Evolutionary conservation across 169 alveolate genomes (phyloP).

Genomic region (Cryptosporidium sp.): DNA sequence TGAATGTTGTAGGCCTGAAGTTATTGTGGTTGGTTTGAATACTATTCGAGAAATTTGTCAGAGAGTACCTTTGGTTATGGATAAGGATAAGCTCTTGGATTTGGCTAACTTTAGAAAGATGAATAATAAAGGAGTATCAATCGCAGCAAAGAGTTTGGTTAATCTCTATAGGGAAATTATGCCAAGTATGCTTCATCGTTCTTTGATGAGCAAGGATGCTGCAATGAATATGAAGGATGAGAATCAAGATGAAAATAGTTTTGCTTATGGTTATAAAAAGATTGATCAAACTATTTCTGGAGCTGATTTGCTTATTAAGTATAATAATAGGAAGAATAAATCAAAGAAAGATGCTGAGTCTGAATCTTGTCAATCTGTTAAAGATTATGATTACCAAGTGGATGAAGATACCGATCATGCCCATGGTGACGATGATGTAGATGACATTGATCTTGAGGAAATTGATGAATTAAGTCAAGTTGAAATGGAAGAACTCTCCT

Average conservation of each 20-base stretch:
- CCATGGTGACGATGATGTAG: not conserved
- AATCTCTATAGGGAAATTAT: constrained; percentile 87
- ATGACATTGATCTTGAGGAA: constrained; percentile 24
- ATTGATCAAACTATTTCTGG: constrained; percentile 84
- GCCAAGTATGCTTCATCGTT: constrained; percentile 85
- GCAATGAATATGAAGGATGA: constrained; percentile 76
- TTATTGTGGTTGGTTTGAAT: constrained; percentile 87
- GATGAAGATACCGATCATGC: constrained; percentile 43
- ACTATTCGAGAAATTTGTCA: constrained; percentile 87
- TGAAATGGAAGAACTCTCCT: constrained; percentile 27
- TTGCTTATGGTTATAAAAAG: constrained; percentile 82
- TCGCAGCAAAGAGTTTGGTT: constrained; percentile 87
- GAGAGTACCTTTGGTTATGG: constrained; percentile 87
- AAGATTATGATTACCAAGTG: constrained; percentile 51
- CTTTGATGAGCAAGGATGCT: constrained; percentile 81
- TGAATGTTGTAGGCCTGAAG: constrained; percentile 84
- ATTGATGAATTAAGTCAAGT: not conserved
- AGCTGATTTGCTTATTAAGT: constrained; percentile 81
- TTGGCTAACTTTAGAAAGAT: constrained; percentile 83
- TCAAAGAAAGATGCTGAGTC: constrained; percentile 33
- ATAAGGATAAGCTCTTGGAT: constrained; percentile 82
- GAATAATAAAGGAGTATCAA: constrained; percentile 88
- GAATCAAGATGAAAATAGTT: constrained; percentile 73
- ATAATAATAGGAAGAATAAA: constrained; percentile 74
- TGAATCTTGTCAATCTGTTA: constrained; percentile 58